Evolutionary conservation across 129 eudicot genomes (phyloP), one percentile per base, ranked within the genome.

Genomic region (Pulicaria dysenterica): DNA sequence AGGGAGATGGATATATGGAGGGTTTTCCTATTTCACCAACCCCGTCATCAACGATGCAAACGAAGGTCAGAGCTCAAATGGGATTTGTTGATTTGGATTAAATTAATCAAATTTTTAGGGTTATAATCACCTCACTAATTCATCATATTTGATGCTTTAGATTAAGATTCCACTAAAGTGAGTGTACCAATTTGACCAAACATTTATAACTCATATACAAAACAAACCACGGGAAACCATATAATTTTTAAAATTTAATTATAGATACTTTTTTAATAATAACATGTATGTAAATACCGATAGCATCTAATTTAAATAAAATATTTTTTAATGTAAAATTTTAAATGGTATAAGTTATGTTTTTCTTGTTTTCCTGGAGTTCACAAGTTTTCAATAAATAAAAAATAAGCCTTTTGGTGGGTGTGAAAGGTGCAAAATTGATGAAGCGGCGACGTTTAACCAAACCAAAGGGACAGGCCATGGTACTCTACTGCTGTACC

Each of bases 21-120:
- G 17, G 31, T 24, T 24, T 11, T 60, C 51, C 80, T 78, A 55
- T 59, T 74, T 75, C 72, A 83, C 87, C 87, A 79, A 74, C 83
- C 81, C 77, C 77, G 73, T 62, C 58, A 51, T 54, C 50, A 15
- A 42, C 74, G 80, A 77, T 77, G 63, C 67, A 68, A 46, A 56
- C 64, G 49, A 44, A 37, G 80, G 67, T 50, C 13, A 36, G 38
- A 45, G 53, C 31, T 50, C 34, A 10, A 55, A 54, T 37, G 34
- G 68, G 62, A 66, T 47, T 76, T 76, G 68, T 60, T 67, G 3
- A 36, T 15, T 19, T 59, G 47, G 41, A 73, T 73, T 73, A 36
- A 60, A 60, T 37, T 73, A 73, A 67, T 67, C 2, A 15, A 36
- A 15, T 16, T 19, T 73, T 67, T 45, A 60, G 59, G 66, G 67